phyloP scores from a whole-genome alignment of 176 grass and related monocot genomes.

The Avena atlantica region DNA sequence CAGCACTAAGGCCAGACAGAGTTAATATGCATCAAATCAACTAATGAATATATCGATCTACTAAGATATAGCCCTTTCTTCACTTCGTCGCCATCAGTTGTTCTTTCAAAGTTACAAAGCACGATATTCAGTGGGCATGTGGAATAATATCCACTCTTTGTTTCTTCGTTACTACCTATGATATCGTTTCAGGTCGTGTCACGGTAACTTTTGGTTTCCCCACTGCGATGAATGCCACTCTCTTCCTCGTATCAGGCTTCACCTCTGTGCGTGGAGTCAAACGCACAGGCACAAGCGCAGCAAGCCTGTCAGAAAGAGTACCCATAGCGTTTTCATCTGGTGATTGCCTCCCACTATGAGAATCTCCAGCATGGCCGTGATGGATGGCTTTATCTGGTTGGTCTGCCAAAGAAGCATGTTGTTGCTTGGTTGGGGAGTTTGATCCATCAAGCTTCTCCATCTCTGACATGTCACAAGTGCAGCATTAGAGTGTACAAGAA shows the following conservation, averaged over 20 bases:
- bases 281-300: slow-evolving; percentile 20
- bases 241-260: slow-evolving; percentile 45
- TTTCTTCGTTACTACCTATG: slow-evolving; percentile 46
- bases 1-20: background rate
- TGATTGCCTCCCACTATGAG: background rate
- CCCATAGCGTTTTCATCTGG: background rate
- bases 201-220: slow-evolving; percentile 36
- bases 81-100: background rate
- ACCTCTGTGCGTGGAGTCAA: slow-evolving; percentile 1
- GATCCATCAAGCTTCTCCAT: slow-evolving; percentile 11
- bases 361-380: background rate
- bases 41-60: background rate
- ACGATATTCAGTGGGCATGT: slow-evolving; percentile 11
- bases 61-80: background rate
- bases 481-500: background rate
- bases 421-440: background rate
- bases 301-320: background rate
- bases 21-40: background rate
- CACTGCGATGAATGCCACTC: slow-evolving; percentile 65
- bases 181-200: slow-evolving; percentile 21
- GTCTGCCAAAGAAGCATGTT: background rate
- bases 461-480: slow-evolving; percentile 28
- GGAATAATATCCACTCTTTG: slow-evolving; percentile 45
- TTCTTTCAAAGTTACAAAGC: slow-evolving; percentile 5
- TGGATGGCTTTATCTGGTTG: slow-evolving; percentile 38